Base-by-base conservation (phyloP, 805 yeast genomes). In the Debaryomyces tyrocola region DNA sequence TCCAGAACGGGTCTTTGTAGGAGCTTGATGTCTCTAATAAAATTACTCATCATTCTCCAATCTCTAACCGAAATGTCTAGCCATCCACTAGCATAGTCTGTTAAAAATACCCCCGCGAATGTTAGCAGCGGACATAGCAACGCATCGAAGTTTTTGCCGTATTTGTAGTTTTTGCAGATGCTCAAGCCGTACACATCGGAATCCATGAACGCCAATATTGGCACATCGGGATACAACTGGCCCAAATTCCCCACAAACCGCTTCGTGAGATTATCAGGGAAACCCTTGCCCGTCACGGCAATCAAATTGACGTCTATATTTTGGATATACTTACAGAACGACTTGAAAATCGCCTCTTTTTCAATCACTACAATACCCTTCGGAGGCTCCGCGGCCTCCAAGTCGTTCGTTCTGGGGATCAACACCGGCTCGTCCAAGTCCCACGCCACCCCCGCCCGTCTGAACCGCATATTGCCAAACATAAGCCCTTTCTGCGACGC, bases 281-380 rank as follows among this genome's bases (percentile, higher is more conserved):
- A 83, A 4, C 90, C 90, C 56, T 79, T 80, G 0, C 87, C 89
- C 0, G 90, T 84, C 7, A 85, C 60, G 0, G 79, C 46, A 2
- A 64, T 21, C 8, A 53, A 47, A 29, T 48, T 45, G 20, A 48
- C 47, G 6, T 37, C n/a, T n/a, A 18, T 11, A 0, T 18, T 33
- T 21, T 49, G 50, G 3, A 62, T 20, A 38, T 50, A 52, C n/a
- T 54, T 46, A 49, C 67, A 58, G 46, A 66, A 58, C 1, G 72
- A 65, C 40, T 62, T 63, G 52, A 70, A 68, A 1, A 71, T 63
- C 2, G 77, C 75, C 36, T 73, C 77, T 48, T 73, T 73, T 46
- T 73, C 77, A 11, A 71, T 43, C 2, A 69, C 46, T 0, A 70
- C 55, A 0, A 70, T 47, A 1, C 44, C 49, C 28, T 36, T 40